phyloP scores from a whole-genome alignment of 768 basidiomycete genomes.

The Mycena belliarum region DNA sequence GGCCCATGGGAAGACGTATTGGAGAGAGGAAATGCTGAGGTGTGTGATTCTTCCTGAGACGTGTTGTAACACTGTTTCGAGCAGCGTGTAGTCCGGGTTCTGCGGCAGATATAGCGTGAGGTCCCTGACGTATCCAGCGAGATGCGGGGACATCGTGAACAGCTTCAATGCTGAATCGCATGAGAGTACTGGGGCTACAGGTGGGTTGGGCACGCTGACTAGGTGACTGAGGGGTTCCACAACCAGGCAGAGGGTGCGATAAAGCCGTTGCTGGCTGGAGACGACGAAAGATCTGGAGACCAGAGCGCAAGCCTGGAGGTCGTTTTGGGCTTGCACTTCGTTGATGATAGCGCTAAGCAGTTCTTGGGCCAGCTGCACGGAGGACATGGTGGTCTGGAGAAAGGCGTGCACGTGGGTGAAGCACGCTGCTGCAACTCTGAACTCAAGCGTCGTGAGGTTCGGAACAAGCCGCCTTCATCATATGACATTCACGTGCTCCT shows the following conservation, averaged over 20 bases:
- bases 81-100: neutral
- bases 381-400: too few species aligned
- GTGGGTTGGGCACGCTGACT: neutral
- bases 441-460: too few species aligned
- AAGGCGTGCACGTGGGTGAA: too few species aligned
- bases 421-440: too few species aligned
- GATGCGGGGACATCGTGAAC: neutral
- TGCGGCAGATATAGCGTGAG: neutral
- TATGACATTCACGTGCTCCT: too few species aligned
- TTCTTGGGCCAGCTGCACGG: neutral
- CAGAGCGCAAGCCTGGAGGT: neutral
- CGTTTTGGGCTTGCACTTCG: neutral
- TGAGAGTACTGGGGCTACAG: neutral
- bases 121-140: neutral
- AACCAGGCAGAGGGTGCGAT: neutral
- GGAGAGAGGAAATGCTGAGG: neutral
- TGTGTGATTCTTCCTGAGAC: neutral
- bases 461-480: too few species aligned
- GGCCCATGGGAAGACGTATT: neutral
- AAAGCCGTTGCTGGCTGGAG: constrained; percentile 1
- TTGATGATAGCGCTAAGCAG: neutral
- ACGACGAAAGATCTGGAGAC: neutral
- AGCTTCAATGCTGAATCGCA: too few species aligned
- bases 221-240: neutral
- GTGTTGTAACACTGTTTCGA: neutral